These are phyloP conservation scores for Berkeleyomyces rouxiae DNA, from an alignment of 2,329 filamentous ascomycete genomes.

Conservation along the genomic window DNA sequence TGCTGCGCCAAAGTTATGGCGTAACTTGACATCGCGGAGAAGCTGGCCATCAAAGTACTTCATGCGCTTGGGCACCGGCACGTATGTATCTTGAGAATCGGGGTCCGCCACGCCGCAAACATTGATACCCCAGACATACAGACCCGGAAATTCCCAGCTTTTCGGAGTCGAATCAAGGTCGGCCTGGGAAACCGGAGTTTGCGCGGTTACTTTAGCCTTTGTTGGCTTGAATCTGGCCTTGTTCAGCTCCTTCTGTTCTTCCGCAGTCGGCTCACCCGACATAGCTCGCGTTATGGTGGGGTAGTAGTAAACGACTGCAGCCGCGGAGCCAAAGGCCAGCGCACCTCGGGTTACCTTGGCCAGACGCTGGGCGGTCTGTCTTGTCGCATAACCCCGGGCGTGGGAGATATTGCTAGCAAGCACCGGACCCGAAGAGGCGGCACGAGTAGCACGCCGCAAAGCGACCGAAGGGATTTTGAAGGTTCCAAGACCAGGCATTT, in stretches of 20 bases:
- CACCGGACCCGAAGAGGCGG: neutral
- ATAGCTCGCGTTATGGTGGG: slow-evolving; percentile 3
- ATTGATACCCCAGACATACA: slow-evolving; percentile 92
- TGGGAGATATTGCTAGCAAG: neutral
- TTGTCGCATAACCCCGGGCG: slow-evolving; percentile 1
- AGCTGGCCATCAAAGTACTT: slow-evolving; percentile 70
- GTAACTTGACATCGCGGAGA: slow-evolving; percentile 74
- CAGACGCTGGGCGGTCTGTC: slow-evolving; percentile 3
- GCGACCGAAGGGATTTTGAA: slow-evolving; percentile 7
- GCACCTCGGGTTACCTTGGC: slow-evolving; percentile 4
- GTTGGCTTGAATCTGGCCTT: slow-evolving; percentile 49
- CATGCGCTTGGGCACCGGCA: slow-evolving; percentile 70
- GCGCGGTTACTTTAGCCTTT: slow-evolving; percentile 53
- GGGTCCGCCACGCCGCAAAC: slow-evolving; percentile 70
- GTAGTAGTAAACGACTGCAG: slow-evolving; percentile 14
- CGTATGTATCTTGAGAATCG: slow-evolving; percentile 54
- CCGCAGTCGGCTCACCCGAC: slow-evolving; percentile 11
- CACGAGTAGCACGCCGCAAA: slow-evolving; percentile 5
- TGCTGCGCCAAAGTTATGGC: slow-evolving; percentile 66
- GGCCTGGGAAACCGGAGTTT: slow-evolving; percentile 44
- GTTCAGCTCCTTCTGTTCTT: slow-evolving; percentile 25
- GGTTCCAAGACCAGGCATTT: slow-evolving; percentile 3
- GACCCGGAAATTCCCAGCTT: slow-evolving; percentile 67
- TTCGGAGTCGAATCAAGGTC: slow-evolving; percentile 21
- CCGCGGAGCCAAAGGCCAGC: slow-evolving; percentile 11